These are phyloP conservation scores for Teratosphaeria nubilosa DNA, from an alignment of 2,329 filamentous ascomycete genomes.

Conservation along the genomic window DNA sequence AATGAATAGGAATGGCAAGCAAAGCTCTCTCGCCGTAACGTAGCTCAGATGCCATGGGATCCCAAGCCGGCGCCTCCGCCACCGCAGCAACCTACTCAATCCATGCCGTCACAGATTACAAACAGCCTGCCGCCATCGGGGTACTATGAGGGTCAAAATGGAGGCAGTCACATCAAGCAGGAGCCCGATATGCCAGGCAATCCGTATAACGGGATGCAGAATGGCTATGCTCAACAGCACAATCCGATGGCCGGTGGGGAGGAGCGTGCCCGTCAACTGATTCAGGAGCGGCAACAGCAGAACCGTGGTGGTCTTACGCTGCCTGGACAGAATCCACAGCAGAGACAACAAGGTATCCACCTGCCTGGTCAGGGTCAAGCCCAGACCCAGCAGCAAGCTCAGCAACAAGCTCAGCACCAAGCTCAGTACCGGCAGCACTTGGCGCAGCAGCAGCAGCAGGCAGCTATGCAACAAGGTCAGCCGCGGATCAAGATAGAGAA, in stretches of 20 bases:
- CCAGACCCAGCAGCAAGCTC: slow-evolving; percentile 29
- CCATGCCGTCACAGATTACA: slow-evolving; percentile 9
- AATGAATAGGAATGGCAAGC: slow-evolving; percentile 74
- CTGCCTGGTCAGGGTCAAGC: slow-evolving; percentile 22
- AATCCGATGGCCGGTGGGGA: slow-evolving; percentile 29
- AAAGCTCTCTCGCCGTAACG: slow-evolving; percentile 72
- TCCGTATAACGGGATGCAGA: slow-evolving; percentile 20
- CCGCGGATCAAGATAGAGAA: slow-evolving; percentile 28
- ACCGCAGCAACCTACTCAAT: slow-evolving; percentile 16
- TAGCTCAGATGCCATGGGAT: slow-evolving; percentile 92
- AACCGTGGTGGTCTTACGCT: slow-evolving; percentile 32
- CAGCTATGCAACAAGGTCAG: slow-evolving; percentile 10
- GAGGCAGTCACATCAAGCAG: slow-evolving; percentile 41
- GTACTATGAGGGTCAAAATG: slow-evolving; percentile 25
- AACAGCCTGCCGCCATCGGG: slow-evolving; percentile 13
- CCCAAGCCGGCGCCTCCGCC: slow-evolving; percentile 52
- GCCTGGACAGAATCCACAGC: slow-evolving; percentile 19
- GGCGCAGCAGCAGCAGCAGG: slow-evolving; percentile 12
- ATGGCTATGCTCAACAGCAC: slow-evolving; percentile 16
- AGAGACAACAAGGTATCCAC: slow-evolving; percentile 25
- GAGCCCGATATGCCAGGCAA: slow-evolving; percentile 35
- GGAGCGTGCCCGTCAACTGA: slow-evolving; percentile 42
- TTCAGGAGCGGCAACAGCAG: slow-evolving; percentile 52
- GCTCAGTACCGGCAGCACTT: slow-evolving; percentile 25
- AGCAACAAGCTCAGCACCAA: slow-evolving; percentile 29